Base-by-base conservation (phyloP, 2,329 filamentous ascomycete species). In the Eutypella sp. region DNA sequence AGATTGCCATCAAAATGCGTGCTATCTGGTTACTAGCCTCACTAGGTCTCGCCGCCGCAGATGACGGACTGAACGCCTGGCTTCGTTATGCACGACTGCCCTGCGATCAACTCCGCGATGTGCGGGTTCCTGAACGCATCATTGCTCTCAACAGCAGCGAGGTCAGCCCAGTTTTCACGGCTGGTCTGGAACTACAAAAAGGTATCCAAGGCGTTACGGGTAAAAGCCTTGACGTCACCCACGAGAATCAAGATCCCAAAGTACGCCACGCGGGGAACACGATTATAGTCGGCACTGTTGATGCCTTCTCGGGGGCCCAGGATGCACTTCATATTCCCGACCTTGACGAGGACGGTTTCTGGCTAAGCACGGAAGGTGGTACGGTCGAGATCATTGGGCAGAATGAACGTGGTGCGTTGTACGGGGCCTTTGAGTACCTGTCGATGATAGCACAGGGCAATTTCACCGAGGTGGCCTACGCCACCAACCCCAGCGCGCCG, bases 351-450 rank as follows among this genome's bases (percentile, higher is more conserved):
- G 81, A 84, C 54, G 83, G 83, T 3, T 87, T 80, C 62, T 83
- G 74, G 68, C 69, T 87, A 24, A 73, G 65, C 51, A 75, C 68
- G 5, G 66, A 66, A 5, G 68, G 66, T 8, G 55, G 64, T 1
- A 64, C 63, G 0, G 73, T 84, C 19, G 66, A 74, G 29, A 85
- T 87, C 41, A 57, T 86, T 1, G 82, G 82, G 0, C 71, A 79
- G 49, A 86, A 85, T 53, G 80, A 85, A 56, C 76, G 82, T 0
- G 84, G 82, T 11, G 79, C 81, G 4, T 71, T 88, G 1, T 87
- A 87, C 53, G 84, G 84, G 6, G 72, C 83, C 4, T 87, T 85
- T 54, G 77, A 85, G 50, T 87, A 85, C 51, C 71, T 88, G 9
- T 82, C 79, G 2, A 72, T 76, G 60, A 67, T 88, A n/a, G 58